phyloP scores from a whole-genome alignment of 306 rosid species.

The Biancaea sappan region DNA sequence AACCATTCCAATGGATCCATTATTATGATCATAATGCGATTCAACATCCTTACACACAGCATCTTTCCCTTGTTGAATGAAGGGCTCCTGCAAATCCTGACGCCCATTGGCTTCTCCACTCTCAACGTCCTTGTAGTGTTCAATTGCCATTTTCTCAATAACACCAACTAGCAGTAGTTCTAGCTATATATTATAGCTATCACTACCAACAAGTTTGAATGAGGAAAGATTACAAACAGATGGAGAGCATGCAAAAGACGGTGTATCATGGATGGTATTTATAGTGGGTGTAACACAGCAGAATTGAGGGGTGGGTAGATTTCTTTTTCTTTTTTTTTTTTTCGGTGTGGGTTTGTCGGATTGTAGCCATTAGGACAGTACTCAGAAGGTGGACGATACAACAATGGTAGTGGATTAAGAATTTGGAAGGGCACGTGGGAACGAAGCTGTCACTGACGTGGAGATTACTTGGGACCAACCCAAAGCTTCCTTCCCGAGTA shows the following conservation, averaged over 20 bases:
- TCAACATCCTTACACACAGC: conserved; percentile 30
- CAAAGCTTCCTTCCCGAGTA: not conserved
- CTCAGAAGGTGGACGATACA: not conserved
- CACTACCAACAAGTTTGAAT: not conserved
- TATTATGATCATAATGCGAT: conserved; percentile 26
- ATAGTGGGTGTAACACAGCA: not conserved
- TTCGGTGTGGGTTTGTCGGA: conserved; percentile 3
- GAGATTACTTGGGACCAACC: not conserved
- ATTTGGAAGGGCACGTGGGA: conserved; percentile 35
- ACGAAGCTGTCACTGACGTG: conserved; percentile 41
- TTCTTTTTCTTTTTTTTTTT: too few species aligned
- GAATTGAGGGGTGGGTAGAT: not conserved
- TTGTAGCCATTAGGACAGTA: conserved; percentile 7
- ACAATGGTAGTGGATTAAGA: not conserved
- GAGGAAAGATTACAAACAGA: not conserved
- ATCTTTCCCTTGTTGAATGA: conserved; percentile 37
- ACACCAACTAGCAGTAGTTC: not conserved
- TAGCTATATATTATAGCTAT: not conserved
- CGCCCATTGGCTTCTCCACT: conserved; percentile 35
- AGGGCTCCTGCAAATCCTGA: conserved; percentile 52
- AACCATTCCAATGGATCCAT: conserved; percentile 65
- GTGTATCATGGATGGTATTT: conserved; percentile 25
- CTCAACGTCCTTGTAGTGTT: conserved; percentile 48
- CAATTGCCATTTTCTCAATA: conserved; percentile 52
- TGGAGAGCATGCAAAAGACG: conserved; percentile 24